Conservation (phyloP, 148 eudicot species). For the Fagopyrum tataricum region DNA sequence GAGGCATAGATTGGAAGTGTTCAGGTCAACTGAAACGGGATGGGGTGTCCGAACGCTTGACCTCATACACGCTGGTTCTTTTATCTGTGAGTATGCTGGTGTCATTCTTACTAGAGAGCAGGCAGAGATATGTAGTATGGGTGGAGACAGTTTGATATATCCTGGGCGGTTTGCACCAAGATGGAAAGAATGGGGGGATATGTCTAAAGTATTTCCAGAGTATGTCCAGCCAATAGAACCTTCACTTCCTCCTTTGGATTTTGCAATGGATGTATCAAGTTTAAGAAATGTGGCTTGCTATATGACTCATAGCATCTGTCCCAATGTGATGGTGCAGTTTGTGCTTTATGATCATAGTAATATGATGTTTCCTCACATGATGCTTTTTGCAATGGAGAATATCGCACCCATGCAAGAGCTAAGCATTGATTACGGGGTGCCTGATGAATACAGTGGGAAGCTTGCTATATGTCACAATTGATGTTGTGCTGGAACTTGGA, state of each 20-base stretch:
- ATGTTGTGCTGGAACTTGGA: too few relatives aligned
- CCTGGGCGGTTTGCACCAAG: conserved; percentile 58
- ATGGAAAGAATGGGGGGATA: conserved; percentile 87
- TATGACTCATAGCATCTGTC: conserved; percentile 68
- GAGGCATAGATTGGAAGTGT: too few relatives aligned
- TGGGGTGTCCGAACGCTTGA: too few relatives aligned
- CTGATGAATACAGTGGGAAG: too few relatives aligned
- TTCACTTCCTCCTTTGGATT: conserved; percentile 62
- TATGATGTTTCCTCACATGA: conserved; percentile 61
- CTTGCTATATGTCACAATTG: background rate
- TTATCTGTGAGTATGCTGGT: too few relatives aligned
- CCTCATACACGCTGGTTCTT: too few relatives aligned
- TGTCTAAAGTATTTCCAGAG: conserved; percentile 44
- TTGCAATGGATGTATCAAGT: conserved; percentile 76
- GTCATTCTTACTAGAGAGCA: conserved; percentile 46
- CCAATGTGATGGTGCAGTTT: conserved; percentile 75
- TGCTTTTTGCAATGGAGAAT: conserved; percentile 18
- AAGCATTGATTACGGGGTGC: too few relatives aligned
- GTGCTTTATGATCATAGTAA: conserved; percentile 73
- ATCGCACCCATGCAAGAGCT: too few relatives aligned
- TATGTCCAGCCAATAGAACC: conserved; percentile 56
- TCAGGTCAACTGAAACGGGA: too few relatives aligned
- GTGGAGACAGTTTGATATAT: conserved; percentile 64
- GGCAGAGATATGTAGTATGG: conserved; percentile 54
- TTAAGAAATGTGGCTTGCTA: conserved; percentile 84